A percentile compares a stretch with the other conserved stretches of the same genome.
Evolutionary conservation across 495 filamentous ascomycete species (phyloP).

Genomic region (Penicillium diatomitis): DNA sequence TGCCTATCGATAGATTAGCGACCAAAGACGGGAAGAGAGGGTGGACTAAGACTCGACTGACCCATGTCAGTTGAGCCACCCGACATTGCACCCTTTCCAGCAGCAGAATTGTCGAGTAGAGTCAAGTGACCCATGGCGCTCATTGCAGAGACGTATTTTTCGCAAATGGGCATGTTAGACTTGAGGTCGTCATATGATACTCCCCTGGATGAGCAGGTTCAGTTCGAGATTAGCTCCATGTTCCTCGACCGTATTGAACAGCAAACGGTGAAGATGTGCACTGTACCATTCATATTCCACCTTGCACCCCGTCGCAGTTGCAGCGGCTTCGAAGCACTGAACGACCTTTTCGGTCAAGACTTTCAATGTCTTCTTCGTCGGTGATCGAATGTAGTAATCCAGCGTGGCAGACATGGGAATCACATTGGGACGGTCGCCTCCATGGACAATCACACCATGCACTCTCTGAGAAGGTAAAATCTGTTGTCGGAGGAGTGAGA

Average conservation of each 20-base stretch:
- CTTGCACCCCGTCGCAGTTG: constrained; percentile 46
- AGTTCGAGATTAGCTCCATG: neutral
- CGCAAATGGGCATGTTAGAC: constrained; percentile 40
- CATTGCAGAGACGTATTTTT: constrained; percentile 44
- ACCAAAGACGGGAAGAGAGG: too few species aligned
- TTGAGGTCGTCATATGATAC: constrained; percentile 46
- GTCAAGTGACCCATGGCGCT: constrained; percentile 33
- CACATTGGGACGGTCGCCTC: constrained; percentile 42
- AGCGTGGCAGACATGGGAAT: constrained; percentile 44
- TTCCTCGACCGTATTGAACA: too few species aligned
- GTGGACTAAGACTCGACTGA: neutral
- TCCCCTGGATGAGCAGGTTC: constrained; percentile 13
- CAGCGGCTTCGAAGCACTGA: constrained; percentile 50
- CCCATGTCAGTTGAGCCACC: constrained; percentile 35
- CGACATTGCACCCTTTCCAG: constrained; percentile 15
- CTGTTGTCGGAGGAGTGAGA: constrained; percentile 55
- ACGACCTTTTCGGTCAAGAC: constrained; percentile 38
- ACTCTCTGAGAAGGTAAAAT: constrained; percentile 37
- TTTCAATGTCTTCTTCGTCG: constrained; percentile 33
- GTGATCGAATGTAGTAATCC: constrained; percentile 49
- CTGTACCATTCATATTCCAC: constrained; percentile 34
- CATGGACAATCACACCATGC: constrained; percentile 37
- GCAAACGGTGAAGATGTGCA: neutral
- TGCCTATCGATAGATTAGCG: constrained; percentile 28
- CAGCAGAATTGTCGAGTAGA: constrained; percentile 35